Conservation (phyloP, 495 filamentous ascomycete genomes). For the Trichoderma gamsii region DNA sequence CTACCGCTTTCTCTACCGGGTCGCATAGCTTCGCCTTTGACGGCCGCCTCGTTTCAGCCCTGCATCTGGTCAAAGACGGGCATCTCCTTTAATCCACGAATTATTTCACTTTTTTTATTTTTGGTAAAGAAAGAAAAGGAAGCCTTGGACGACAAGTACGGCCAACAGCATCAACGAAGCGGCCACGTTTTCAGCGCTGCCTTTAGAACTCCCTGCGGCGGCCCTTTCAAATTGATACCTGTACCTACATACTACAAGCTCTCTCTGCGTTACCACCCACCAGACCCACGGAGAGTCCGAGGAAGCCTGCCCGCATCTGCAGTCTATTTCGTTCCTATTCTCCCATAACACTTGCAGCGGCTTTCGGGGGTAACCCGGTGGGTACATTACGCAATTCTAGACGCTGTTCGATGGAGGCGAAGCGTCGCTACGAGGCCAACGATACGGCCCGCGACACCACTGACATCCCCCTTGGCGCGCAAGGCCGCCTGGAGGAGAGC, state of each 20-base stretch:
- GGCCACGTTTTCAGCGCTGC: background rate
- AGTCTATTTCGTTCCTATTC: too few relatives aligned
- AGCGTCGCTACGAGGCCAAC: background rate
- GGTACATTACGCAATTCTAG: background rate
- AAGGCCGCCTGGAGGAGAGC: constrained; percentile 8
- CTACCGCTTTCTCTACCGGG: too few relatives aligned
- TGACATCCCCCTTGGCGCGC: background rate
- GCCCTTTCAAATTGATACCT: too few relatives aligned
- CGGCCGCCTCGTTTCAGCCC: too few relatives aligned
- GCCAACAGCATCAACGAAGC: background rate
- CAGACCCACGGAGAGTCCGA: background rate
- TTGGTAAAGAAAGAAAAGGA: too few relatives aligned
- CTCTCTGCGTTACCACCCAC: too few relatives aligned
- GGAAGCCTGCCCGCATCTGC: background rate
- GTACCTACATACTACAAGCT: too few relatives aligned
- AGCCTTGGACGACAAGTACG: too few relatives aligned
- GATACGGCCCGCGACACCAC: background rate
- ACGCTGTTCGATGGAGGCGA: background rate
- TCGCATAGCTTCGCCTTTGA: too few relatives aligned
- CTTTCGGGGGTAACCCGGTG: background rate
- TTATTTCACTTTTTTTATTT: too few relatives aligned
- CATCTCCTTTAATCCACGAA: too few relatives aligned
- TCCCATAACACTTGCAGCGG: background rate
- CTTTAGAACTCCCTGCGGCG: background rate
- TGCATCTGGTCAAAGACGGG: too few relatives aligned